Evolutionary conservation across 2,329 filamentous ascomycete genomes (phyloP), one percentile per base, ranked within the genome.

Genomic region (Penicillium sp.): DNA sequence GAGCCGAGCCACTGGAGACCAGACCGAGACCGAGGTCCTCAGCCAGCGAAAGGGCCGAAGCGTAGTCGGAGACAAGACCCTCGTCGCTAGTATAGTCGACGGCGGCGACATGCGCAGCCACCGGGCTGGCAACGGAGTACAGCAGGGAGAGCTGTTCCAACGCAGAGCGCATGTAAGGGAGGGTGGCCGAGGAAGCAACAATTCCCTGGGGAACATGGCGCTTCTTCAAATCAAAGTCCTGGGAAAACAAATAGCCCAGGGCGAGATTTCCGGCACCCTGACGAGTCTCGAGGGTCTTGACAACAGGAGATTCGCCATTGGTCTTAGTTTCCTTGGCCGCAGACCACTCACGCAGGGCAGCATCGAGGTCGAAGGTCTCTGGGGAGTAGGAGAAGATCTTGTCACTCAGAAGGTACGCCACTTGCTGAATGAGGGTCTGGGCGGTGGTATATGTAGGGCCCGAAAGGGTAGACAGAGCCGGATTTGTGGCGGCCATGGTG

Each of bases 301-400:
- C 87, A 14, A 87, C 82, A 52, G 95, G 94, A 64, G 87, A 80
- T 73, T 93, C 90, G 70, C 92, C 92, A 79, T 93, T 88, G 65
- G 89, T 87, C 81, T 99, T 99, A 75, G 84, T 82, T 74, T 92
- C 89, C 64, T 85, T 82, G 64, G 86, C 80, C 30, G 80, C 78
- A 53, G 87, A 84, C 95, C 95, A 99, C 68, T 87, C 79, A 77
- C 89, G 90, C 57, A 91, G 88, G 51, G 93, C 92, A 64, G 89
- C 79, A 76, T 98, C 94, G 66, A 99, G 85, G 75, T 96, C 91
- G 73, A 97, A 98, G 14, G 92, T 91, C 73, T 96, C 91, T 30
- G 93, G 92, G 2, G 94, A 98, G 83, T 96, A 98, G 59, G 93
- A 91, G 82, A 97, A 99, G 80, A 98, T 88, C 84, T 96, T 97